Evolutionary conservation across 345 rosid genomes (phyloP).

Genomic region (Lepidium sativum): DNA sequence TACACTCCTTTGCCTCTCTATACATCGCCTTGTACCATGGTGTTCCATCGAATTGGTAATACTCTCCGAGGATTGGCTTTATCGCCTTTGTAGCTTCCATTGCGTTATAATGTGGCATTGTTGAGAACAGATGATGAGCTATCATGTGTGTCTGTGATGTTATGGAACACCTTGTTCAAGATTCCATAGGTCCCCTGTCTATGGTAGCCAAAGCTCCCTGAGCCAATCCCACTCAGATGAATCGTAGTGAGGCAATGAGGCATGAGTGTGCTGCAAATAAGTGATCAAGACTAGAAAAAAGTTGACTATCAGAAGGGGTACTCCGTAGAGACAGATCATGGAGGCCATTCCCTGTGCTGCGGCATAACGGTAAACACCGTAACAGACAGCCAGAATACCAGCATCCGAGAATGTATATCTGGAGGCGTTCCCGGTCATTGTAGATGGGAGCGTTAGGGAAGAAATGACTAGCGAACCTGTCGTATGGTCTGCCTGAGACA

Average conservation of each 20-base stretch:
- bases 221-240: conserved; percentile 91
- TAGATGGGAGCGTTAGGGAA: conserved; percentile 76
- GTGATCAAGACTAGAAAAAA: conserved; percentile 65
- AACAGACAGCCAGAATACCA: conserved; percentile 49
- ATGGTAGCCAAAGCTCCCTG: conserved; percentile 71
- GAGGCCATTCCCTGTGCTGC: conserved; percentile 53
- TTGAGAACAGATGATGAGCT: conserved; percentile 76
- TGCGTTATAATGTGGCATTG: conserved; percentile 87
- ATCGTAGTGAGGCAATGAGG: conserved; percentile 72
- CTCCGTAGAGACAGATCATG: conserved; percentile 55
- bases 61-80: conserved; percentile 72
- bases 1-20: conserved; percentile 90
- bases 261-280: conserved; percentile 85
- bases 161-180: conserved; percentile 75
- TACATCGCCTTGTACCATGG: conserved; percentile 58
- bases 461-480: conserved; percentile 64
- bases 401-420: conserved; percentile 63
- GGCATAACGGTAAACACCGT: conserved; percentile 45
- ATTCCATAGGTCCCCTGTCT: conserved; percentile 82
- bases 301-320: conserved; percentile 63
- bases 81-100: conserved; percentile 89
- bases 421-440: conserved; percentile 61
- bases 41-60: conserved; percentile 70
- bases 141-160: conserved; percentile 88
- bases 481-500: conserved; percentile 70